phyloP scores from a whole-genome alignment of 495 filamentous ascomycete genomes.

The Cercophora newfieldiana region DNA sequence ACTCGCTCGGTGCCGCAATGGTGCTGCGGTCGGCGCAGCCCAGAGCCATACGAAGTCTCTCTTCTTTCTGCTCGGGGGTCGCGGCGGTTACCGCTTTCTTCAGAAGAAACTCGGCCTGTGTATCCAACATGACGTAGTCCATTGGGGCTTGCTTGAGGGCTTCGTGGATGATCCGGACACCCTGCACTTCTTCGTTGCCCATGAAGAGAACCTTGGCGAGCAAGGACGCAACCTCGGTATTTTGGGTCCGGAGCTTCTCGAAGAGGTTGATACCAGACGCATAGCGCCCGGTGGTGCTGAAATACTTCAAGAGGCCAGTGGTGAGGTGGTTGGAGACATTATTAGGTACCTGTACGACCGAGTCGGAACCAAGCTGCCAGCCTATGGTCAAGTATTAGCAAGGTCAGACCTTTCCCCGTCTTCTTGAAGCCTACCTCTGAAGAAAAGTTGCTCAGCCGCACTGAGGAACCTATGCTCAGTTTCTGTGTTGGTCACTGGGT shows the following conservation, averaged over 20 bases:
- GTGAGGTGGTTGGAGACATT: conserved; percentile 95
- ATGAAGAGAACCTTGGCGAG: conserved; percentile 85
- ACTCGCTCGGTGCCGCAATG: conserved; percentile 92
- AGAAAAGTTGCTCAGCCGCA: conserved; percentile 92
- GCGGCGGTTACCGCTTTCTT: conserved; percentile 66
- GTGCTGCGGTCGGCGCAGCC: conserved; percentile 93
- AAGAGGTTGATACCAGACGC: conserved; percentile 97
- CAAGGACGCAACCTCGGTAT: conserved; percentile 91
- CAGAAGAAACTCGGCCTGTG: conserved; percentile 89
- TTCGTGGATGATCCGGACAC: conserved; percentile 83
- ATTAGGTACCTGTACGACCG: conserved; percentile 95
- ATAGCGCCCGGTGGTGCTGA: conserved; percentile 92
- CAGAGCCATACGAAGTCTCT: conserved; percentile 73
- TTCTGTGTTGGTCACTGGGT: conserved; percentile 95
- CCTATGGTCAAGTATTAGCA: conserved; percentile 50
- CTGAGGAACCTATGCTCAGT: conserved; percentile 95
- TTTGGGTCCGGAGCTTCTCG: conserved; percentile 86
- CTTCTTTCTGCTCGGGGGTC: conserved; percentile 50
- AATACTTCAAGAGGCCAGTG: conserved; percentile 90
- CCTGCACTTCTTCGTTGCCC: conserved; percentile 94
- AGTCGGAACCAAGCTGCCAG: conserved; percentile 94
- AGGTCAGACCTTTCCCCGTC: neutral
- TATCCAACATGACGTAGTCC: conserved; percentile 92
- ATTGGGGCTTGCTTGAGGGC: conserved; percentile 88
- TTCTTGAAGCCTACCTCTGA: conserved; percentile 65